A percentile compares a stretch with the other conserved stretches of the same genome.
Conservation (phyloP, 129 eudicot genomes). For the Artemisia annua region DNA sequence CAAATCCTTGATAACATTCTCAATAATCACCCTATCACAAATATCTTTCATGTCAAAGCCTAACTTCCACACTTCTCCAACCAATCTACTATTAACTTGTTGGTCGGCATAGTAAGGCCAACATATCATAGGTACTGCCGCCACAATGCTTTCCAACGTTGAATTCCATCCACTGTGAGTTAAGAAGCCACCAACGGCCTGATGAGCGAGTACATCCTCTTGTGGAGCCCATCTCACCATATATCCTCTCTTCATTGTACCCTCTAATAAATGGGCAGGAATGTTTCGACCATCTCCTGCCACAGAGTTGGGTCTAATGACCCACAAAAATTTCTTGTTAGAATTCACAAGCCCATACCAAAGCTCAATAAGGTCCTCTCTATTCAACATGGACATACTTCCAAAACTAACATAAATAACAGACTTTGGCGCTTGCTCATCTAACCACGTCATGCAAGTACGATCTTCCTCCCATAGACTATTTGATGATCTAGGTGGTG, state of each 20-base stretch:
- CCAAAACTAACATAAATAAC: constrained; percentile 72
- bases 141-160: constrained; percentile 62
- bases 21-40: constrained; percentile 52
- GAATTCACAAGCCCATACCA: constrained; percentile 62
- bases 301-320: constrained; percentile 49
- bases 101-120: constrained; percentile 69
- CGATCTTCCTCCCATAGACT: constrained; percentile 54
- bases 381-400: constrained; percentile 42
- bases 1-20: constrained; percentile 49
- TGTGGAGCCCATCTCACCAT: constrained; percentile 83
- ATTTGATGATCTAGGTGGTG: constrained; percentile 23
- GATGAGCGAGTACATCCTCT: constrained; percentile 63
- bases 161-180: constrained; percentile 90
- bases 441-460: constrained; percentile 55
- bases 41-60: constrained; percentile 73
- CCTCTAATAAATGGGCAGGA: constrained; percentile 34
- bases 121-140: constrained; percentile 76
- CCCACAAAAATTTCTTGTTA: constrained; percentile 52
- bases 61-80: constrained; percentile 59
- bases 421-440: constrained; percentile 41
- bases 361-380: constrained; percentile 50
- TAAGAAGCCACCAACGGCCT: constrained; percentile 47
- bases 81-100: constrained; percentile 56
- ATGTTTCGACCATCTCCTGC: constrained; percentile 24
- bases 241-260: constrained; percentile 49